These are phyloP conservation scores for Alternaria incomplexa DNA, from an alignment of 2,329 filamentous ascomycete genomes.

Conservation along the genomic window DNA sequence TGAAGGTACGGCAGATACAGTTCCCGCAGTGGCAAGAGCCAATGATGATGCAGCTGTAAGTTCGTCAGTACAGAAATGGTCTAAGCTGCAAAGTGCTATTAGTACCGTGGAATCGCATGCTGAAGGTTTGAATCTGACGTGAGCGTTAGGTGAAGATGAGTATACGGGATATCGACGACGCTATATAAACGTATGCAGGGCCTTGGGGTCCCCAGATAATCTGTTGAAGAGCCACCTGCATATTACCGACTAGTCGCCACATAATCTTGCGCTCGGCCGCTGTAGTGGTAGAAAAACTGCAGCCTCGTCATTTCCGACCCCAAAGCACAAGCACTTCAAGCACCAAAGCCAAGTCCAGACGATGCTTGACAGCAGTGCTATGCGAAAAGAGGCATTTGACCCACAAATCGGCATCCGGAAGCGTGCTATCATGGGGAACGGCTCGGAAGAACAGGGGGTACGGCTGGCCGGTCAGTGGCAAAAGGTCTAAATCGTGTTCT, in stretches of 20 bases:
- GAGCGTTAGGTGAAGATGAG: neutral
- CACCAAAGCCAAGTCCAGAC: constrained; percentile 27
- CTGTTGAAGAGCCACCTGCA: neutral
- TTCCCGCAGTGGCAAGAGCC: constrained; percentile 12
- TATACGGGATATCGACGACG: neutral
- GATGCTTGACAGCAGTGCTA: constrained; percentile 8
- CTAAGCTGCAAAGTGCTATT: neutral
- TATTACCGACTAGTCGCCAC: constrained; percentile 2
- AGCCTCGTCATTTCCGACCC: constrained; percentile 2
- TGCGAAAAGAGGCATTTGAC: neutral
- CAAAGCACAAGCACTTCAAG: constrained; percentile 21
- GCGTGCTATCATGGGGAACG: neutral
- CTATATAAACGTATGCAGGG: neutral
- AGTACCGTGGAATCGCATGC: neutral
- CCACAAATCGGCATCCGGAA: neutral
- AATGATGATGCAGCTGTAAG: constrained; percentile 10
- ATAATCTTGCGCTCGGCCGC: neutral
- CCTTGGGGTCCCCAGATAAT: neutral
- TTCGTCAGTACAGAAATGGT: neutral
- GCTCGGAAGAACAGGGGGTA: neutral
- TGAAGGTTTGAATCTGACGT: neutral
- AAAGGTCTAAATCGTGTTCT: neutral
- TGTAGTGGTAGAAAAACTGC: neutral
- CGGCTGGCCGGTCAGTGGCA: neutral
- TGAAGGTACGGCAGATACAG: constrained; percentile 4